Evolutionary conservation across 1,139 yeast species (phyloP).

Genomic region (Hyphopichia burtonii): DNA sequence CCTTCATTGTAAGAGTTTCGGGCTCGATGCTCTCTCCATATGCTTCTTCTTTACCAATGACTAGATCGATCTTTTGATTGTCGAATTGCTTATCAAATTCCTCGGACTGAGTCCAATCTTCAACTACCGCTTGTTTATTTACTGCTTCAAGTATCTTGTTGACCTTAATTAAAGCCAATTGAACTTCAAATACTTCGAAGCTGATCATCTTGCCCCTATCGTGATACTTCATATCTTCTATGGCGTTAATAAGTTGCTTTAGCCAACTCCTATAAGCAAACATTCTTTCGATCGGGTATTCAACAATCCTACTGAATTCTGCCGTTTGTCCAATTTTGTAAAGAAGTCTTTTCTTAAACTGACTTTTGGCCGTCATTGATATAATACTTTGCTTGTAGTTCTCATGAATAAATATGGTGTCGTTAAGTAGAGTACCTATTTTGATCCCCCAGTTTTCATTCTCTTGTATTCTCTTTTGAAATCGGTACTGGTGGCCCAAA

Average conservation of each 20-base stretch:
- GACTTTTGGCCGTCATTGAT: not conserved
- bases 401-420: constrained; percentile 1
- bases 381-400: not conserved
- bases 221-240: not conserved
- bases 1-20: too few relatives aligned
- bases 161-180: constrained; percentile 1
- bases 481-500: not conserved
- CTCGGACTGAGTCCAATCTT: not conserved
- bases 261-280: not conserved
- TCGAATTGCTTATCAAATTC: not conserved
- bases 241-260: not conserved
- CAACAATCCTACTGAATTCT: not conserved
- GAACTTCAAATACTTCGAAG: not conserved
- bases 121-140: not conserved
- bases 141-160: not conserved
- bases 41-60: not conserved
- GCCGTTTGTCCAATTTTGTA: not conserved
- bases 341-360: not conserved
- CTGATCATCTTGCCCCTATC: not conserved
- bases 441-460: not conserved
- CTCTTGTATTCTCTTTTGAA: not conserved
- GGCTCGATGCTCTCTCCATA: not conserved
- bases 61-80: not conserved
- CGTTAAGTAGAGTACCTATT: constrained; percentile 1
- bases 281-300: not conserved